Percentiles rank a stretch among this genome's conserved stretches.
phyloP scores from a whole-genome alignment of 75 land plant species.

The Selaginella moellendorffii region DNA sequence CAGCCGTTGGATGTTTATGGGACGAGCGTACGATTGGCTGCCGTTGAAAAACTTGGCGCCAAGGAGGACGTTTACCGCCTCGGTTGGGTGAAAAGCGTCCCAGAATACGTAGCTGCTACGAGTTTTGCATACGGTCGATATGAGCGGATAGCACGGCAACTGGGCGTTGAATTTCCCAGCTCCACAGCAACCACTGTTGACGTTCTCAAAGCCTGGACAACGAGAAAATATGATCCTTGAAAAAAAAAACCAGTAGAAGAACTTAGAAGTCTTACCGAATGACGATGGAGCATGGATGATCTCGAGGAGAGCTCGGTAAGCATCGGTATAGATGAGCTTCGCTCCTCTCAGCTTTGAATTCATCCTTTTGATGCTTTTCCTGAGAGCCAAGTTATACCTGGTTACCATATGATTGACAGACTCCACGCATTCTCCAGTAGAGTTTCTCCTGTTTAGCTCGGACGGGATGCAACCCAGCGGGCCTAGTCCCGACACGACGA shows the following conservation, averaged over 20 bases:
- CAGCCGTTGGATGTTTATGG: too few species aligned
- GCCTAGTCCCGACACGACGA: not conserved
- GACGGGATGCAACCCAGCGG: not conserved
- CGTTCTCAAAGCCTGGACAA: constrained; percentile 36
- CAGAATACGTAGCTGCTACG: constrained; percentile 52
- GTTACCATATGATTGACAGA: not conserved
- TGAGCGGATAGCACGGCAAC: constrained; percentile 42
- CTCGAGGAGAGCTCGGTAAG: too few species aligned
- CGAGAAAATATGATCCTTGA: too few species aligned
- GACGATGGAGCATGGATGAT: too few species aligned
- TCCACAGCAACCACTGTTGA: constrained; percentile 63
- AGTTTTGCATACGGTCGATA: constrained; percentile 31
- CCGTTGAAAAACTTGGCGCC: too few species aligned
- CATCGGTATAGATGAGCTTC: not conserved
- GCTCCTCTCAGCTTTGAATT: not conserved
- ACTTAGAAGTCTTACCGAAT: too few species aligned
- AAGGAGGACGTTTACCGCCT: constrained; percentile 38
- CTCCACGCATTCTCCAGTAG: not conserved
- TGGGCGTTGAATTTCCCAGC: constrained; percentile 65
- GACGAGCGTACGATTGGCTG: too few species aligned
- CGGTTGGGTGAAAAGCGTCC: constrained; percentile 83
- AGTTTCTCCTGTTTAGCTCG: not conserved
- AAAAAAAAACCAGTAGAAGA: too few species aligned
- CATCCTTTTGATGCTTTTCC: not conserved
- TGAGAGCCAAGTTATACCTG: not conserved